These are phyloP conservation scores for Chlorencoelia australis DNA, from an alignment of 2,329 filamentous ascomycete species.

Conservation along the genomic window DNA sequence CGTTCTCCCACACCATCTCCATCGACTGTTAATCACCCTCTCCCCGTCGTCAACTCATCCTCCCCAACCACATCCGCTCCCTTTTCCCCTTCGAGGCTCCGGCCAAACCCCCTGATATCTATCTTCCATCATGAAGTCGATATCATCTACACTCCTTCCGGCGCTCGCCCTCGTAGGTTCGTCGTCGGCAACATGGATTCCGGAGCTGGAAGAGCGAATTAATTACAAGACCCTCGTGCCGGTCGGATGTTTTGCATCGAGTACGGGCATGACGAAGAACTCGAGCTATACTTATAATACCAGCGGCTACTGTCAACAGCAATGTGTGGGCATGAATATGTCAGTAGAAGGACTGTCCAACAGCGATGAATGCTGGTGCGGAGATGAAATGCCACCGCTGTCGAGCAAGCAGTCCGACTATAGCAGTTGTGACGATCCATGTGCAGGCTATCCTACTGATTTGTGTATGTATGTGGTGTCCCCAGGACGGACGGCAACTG, in stretches of 20 bases:
- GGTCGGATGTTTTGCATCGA: constrained; percentile 23
- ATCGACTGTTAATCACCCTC: too few species aligned
- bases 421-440: constrained; percentile 17
- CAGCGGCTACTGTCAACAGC: constrained; percentile 18
- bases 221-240: constrained; percentile 8
- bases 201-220: neutral
- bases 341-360: constrained; percentile 20
- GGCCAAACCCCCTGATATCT: constrained; percentile 10
- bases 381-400: constrained; percentile 19
- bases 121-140: constrained; percentile 21
- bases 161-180: constrained; percentile 12
- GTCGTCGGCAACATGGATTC: constrained; percentile 10
- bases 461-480: constrained; percentile 21
- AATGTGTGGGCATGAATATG: constrained; percentile 14
- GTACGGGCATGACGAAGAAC: constrained; percentile 18
- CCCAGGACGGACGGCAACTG: neutral
- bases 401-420: constrained; percentile 11
- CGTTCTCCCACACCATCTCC: too few species aligned
- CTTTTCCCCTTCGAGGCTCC: constrained; percentile 11
- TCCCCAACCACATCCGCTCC: too few species aligned
- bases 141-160: constrained; percentile 13
- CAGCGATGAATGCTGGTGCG: constrained; percentile 23
- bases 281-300: constrained; percentile 21
- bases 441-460: constrained; percentile 21
- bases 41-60: too few species aligned